Evolutionary conservation across 2,329 filamentous ascomycete genomes (phyloP).

Genomic region (Parastagonospora avenae): DNA sequence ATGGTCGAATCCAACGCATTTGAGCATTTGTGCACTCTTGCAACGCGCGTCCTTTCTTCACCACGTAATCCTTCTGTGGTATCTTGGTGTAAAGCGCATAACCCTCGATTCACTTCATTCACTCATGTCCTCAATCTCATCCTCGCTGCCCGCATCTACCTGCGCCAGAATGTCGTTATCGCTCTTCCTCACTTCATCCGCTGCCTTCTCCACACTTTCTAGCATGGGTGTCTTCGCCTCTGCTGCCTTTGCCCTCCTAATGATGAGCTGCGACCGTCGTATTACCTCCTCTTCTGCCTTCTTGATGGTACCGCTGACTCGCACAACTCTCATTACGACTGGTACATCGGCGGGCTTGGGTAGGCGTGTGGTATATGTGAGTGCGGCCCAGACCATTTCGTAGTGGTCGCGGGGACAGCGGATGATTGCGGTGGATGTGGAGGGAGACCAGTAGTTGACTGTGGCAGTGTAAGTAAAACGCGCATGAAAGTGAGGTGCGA

Average conservation of each 20-base stretch:
- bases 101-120: slow-evolving; percentile 7
- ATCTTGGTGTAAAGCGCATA: not conserved
- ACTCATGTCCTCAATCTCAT: slow-evolving; percentile 29
- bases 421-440: slow-evolving; percentile 94
- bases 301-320: slow-evolving; percentile 89
- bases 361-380: slow-evolving; percentile 78
- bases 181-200: slow-evolving; percentile 24
- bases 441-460: slow-evolving; percentile 92
- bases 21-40: no score
- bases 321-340: slow-evolving; percentile 82
- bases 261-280: slow-evolving; percentile 72
- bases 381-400: slow-evolving; percentile 84
- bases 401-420: slow-evolving; percentile 82
- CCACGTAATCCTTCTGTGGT: not conserved
- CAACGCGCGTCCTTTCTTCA: no score
- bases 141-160: slow-evolving; percentile 19
- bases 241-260: slow-evolving; percentile 66
- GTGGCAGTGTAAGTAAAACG: slow-evolving; percentile 1
- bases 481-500: not conserved
- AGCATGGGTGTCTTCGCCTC: slow-evolving; percentile 13
- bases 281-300: slow-evolving; percentile 92
- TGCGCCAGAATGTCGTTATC: slow-evolving; percentile 21
- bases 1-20: no score
- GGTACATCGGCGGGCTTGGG: slow-evolving; percentile 63
- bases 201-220: slow-evolving; percentile 28